Base-by-base conservation (phyloP, 345 rosid genomes). In the Ailanthus altissimus region DNA sequence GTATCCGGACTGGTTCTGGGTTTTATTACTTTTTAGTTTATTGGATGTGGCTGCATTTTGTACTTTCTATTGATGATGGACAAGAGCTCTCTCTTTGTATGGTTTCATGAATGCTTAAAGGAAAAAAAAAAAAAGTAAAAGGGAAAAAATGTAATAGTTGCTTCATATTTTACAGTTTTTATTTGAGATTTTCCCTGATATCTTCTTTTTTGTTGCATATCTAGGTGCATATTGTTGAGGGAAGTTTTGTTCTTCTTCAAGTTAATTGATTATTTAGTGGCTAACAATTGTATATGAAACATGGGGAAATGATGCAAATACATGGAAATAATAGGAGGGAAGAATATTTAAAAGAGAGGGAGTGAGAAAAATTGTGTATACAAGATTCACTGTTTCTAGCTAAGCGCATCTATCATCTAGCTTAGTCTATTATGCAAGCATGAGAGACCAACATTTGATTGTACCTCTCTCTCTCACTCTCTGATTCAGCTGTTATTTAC, bases 401-500 rank as follows among this genome's bases (percentile, higher is more conserved):
- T 71, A 25, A 10, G 21, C 51, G 15, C 72, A 63, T 32, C 49
- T 60, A 6, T 61, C 47, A 53, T 7, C 51, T 77, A 5, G 28
- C 50, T 67, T 46, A 23, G 74, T 43, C 11, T 64, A 75, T 61
- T 47, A 16, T 26, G 38, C 28, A 32, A 47, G 6, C 23, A 61
- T 12, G 67, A 74, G 25, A 53, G 36, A 28, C 32, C 13, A n/a
- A n/a, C 18, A 74, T 61, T 74, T 60, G 68, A 21, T 13, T 25
- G 57, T 61, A 50, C 42, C 18, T 28, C 21, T 38, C 14, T 38
- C 63, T 38, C 2, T 23, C 45, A n/a, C 16, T 8, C 8, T 25
- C 42, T 40, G 46, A 16, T 45, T 36, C 47, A 51, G 47, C 11
- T 28, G 28, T 45, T 56, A 65, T 51, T 64, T 36, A 61, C 66